Conservation (phyloP, 345 rosid genomes). For the Turritis glabra region DNA sequence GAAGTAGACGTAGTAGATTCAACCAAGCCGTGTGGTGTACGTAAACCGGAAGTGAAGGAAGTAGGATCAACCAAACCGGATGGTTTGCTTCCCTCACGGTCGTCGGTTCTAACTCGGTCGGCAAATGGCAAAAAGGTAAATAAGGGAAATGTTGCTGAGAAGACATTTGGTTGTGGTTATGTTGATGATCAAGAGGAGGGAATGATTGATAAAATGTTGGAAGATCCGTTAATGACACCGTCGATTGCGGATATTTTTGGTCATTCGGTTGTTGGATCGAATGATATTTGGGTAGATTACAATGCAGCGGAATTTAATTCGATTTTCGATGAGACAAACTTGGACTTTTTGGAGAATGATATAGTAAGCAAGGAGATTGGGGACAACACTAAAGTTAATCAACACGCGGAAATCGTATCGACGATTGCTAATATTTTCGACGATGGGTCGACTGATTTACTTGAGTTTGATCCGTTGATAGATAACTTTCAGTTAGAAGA, state of each 20-base stretch:
- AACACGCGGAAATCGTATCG: background rate
- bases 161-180: background rate
- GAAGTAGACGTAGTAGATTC: background rate
- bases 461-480: background rate
- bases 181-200: constrained; percentile 19
- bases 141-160: background rate
- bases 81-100: too few species aligned
- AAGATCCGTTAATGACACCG: constrained; percentile 10
- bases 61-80: background rate
- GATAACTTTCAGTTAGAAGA: background rate
- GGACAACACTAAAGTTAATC: background rate
- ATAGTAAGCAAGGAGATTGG: background rate
- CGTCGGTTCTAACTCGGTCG: background rate
- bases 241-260: constrained; percentile 21
- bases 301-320: background rate
- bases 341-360: background rate
- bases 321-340: background rate
- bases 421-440: background rate
- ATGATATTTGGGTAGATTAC: background rate
- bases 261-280: background rate
- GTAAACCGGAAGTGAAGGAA: background rate
- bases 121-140: background rate
- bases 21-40: background rate
- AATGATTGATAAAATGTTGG: constrained; percentile 18
- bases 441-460: background rate